Percentiles rank a stretch among this genome's conserved stretches.
phyloP scores from a whole-genome alignment of 164 flowering plant species.

The Amborella trichopoda region DNA sequence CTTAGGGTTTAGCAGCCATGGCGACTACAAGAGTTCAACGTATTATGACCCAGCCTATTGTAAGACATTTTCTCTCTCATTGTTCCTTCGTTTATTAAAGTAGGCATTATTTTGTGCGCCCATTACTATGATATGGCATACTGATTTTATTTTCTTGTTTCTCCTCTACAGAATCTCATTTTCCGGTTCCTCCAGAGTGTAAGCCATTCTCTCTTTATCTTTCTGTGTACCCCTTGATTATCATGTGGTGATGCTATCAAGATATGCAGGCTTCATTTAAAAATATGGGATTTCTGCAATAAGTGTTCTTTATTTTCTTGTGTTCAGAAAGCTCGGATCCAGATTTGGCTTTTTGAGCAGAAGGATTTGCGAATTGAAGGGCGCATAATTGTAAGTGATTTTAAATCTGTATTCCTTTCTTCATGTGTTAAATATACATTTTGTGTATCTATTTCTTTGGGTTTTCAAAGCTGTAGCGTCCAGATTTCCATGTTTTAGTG shows the following conservation, averaged over 20 bases:
- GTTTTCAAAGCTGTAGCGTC: background rate
- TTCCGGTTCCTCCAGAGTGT: constrained; percentile 64
- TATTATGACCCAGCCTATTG: constrained; percentile 98
- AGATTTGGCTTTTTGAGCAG: constrained; percentile 60
- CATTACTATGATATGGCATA: background rate
- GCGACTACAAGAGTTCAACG: constrained; percentile 92
- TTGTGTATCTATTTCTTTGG: background rate
- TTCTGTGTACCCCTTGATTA: too few relatives aligned
- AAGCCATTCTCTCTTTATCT: too few relatives aligned
- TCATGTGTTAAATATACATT: background rate
- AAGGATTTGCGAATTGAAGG: constrained; percentile 51
- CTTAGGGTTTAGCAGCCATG: too few relatives aligned
- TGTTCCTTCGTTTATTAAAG: background rate
- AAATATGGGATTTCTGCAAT: too few relatives aligned
- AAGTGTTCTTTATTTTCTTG: too few relatives aligned
- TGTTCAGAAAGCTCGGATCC: constrained; percentile 48
- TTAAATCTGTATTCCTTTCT: background rate
- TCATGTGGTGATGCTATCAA: too few relatives aligned
- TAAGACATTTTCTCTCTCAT: constrained; percentile 8
- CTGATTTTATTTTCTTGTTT: constrained; percentile 1
- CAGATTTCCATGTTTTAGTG: too few relatives aligned
- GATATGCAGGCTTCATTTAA: too few relatives aligned
- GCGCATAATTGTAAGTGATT: constrained; percentile 30
- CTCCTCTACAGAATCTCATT: constrained; percentile 47
- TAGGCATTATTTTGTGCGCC: background rate